These are phyloP conservation scores for Xylaria sp. DNA, from an alignment of 2,329 filamentous ascomycete species.

Conservation along the genomic window DNA sequence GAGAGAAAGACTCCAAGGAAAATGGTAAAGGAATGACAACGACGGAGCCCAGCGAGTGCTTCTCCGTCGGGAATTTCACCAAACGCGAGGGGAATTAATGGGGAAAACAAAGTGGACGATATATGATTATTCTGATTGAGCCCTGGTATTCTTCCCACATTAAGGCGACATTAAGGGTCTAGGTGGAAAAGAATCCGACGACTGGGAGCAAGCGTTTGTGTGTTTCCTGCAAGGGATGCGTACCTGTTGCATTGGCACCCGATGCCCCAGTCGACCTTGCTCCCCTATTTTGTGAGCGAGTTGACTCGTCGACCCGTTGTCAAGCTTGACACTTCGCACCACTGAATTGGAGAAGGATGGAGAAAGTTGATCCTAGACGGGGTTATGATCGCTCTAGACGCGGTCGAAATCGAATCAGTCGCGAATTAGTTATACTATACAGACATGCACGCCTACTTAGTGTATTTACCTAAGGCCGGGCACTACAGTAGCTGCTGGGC, in stretches of 20 bases:
- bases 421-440: conserved; percentile 5
- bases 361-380: conserved; percentile 18
- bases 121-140: conserved; percentile 32
- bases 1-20: not conserved
- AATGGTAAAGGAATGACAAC: conserved; percentile 12
- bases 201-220: conserved; percentile 29
- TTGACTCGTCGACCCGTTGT: conserved; percentile 28
- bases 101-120: conserved; percentile 27
- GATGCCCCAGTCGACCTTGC: conserved; percentile 32
- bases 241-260: conserved; percentile 27
- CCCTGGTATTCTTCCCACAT: conserved; percentile 24
- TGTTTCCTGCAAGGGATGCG: conserved; percentile 31
- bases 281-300: conserved; percentile 36
- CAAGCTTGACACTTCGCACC: conserved; percentile 30
- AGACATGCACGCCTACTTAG: not conserved
- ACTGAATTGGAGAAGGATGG: conserved; percentile 27
- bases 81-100: conserved; percentile 19
- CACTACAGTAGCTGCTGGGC: not conserved
- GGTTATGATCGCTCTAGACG: conserved; percentile 17
- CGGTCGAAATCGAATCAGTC: conserved; percentile 22
- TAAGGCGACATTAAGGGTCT: conserved; percentile 20
- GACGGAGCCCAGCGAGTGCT: conserved; percentile 3
- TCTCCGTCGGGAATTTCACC: conserved; percentile 21
- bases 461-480: not conserved
- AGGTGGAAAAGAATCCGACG: conserved; percentile 21